Evolutionary conservation across 2,329 filamentous ascomycete species (phyloP).

Genomic region (Hypoxylon sp.): DNA sequence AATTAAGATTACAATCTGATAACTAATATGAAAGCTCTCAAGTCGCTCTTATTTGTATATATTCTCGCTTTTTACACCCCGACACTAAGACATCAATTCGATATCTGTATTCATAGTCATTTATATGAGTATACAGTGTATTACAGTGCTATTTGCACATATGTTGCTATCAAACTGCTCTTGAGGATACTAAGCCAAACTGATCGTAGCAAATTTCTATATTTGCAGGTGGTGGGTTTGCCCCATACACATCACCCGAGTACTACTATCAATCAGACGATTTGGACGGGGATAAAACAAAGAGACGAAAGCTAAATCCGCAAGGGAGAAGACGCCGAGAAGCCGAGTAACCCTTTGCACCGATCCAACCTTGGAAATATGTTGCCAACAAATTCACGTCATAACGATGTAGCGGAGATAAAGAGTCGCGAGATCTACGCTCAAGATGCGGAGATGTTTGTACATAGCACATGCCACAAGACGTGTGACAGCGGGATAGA

Average conservation of each 20-base stretch:
- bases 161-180: no score
- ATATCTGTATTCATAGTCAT: background rate
- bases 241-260: background rate
- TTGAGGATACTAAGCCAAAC: background rate
- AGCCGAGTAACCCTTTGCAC: background rate
- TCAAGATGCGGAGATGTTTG: conserved; percentile 1
- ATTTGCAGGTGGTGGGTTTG: background rate
- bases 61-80: no score
- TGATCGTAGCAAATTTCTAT: background rate
- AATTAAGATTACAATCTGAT: no score
- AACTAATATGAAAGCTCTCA: no score
- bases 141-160: no score
- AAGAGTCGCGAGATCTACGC: conserved; percentile 12
- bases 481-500: background rate
- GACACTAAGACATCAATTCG: no score
- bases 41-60: no score
- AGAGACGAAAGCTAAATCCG: conserved; percentile 16
- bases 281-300: conserved; percentile 1
- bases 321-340: background rate
- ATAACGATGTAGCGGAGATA: conserved; percentile 17
- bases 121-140: no score
- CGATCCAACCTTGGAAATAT: background rate
- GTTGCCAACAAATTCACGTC: background rate
- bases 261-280: background rate
- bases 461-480: background rate